Conservation (phyloP, 169 alveolate genomes). For the Cryptosporidium ryanae region DNA sequence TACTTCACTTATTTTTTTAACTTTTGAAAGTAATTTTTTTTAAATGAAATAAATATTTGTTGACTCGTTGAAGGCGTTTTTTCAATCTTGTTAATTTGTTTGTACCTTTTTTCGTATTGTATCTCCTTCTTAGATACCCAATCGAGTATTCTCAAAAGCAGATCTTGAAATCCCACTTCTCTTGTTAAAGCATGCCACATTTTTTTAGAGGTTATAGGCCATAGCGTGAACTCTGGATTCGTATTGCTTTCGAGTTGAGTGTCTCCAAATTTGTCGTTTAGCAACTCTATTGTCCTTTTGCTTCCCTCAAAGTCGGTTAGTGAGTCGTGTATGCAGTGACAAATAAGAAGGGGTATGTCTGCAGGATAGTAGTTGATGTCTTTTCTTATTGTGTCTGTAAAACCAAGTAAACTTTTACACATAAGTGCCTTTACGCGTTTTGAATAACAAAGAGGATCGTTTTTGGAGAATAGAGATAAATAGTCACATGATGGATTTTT, state of each 20-base stretch:
- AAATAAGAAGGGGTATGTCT: slow-evolving; percentile 52
- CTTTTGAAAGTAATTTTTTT: neutral
- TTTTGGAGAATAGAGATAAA: slow-evolving; percentile 37
- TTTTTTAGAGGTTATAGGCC: slow-evolving; percentile 63
- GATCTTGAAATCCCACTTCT: slow-evolving; percentile 60
- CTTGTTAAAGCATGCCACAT: slow-evolving; percentile 71
- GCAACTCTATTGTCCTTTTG: slow-evolving; percentile 7
- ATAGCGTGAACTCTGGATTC: slow-evolving; percentile 17
- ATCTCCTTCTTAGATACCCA: slow-evolving; percentile 42
- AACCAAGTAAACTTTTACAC: slow-evolving; percentile 40
- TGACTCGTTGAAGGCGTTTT: neutral
- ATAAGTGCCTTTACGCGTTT: slow-evolving; percentile 60
- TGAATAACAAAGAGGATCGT: slow-evolving; percentile 41
- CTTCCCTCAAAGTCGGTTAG: slow-evolving; percentile 73
- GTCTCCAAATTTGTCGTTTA: neutral
- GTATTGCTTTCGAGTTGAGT: neutral
- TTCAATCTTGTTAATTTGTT: neutral
- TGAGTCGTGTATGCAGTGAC: slow-evolving; percentile 67
- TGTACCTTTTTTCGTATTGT: slow-evolving; percentile 5
- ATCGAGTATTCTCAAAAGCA: slow-evolving; percentile 8
- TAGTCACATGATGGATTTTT: slow-evolving; percentile 46
- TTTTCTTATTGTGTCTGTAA: slow-evolving; percentile 2
- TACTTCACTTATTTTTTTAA: neutral
- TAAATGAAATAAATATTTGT: slow-evolving; percentile 21
- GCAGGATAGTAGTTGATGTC: slow-evolving; percentile 22